A percentile compares a stretch with the other conserved stretches of the same genome.
phyloP scores from a whole-genome alignment of 2,329 filamentous ascomycete species.

The Bipolaris victoriae region DNA sequence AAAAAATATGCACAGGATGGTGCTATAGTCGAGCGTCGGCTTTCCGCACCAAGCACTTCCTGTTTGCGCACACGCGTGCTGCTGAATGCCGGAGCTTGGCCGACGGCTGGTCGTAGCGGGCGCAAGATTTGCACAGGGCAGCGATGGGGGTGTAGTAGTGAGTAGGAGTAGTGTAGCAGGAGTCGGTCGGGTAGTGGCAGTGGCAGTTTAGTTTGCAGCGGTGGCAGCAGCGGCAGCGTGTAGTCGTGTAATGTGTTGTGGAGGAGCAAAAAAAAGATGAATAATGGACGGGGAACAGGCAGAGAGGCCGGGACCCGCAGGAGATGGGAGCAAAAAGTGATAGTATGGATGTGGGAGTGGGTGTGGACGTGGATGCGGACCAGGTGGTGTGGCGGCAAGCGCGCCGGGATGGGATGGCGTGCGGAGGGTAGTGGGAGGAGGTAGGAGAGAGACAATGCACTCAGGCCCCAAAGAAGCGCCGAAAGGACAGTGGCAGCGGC shows the following conservation, averaged over 20 bases:
- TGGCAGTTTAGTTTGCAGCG: not conserved
- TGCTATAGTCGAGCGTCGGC: constrained; percentile 30
- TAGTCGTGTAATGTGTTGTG: not conserved
- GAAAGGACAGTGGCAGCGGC: not conserved
- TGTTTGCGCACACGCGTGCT: constrained; percentile 27
- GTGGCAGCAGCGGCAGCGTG: not conserved
- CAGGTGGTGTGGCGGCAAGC: constrained; percentile 31
- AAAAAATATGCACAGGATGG: constrained; percentile 32
- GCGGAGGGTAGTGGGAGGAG: not conserved
- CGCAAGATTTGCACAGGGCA: not conserved
- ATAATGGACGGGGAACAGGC: constrained; percentile 13
- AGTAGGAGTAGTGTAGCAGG: no score
- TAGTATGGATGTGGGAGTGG: not conserved
- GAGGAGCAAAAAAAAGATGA: not conserved
- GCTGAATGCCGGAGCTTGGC: constrained; percentile 34
- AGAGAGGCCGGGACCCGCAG: constrained; percentile 21
- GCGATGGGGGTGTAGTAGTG: not conserved
- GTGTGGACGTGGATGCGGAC: constrained; percentile 6
- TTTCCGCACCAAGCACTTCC: constrained; percentile 32
- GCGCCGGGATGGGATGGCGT: constrained; percentile 20
- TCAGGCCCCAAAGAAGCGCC: not conserved
- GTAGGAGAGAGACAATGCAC: constrained; percentile 3
- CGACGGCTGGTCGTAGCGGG: constrained; percentile 14
- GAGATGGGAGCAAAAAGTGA: constrained; percentile 5
- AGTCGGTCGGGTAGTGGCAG: not conserved